phyloP scores from a whole-genome alignment of 176 grass and related monocot genomes.

The Canna indica region DNA sequence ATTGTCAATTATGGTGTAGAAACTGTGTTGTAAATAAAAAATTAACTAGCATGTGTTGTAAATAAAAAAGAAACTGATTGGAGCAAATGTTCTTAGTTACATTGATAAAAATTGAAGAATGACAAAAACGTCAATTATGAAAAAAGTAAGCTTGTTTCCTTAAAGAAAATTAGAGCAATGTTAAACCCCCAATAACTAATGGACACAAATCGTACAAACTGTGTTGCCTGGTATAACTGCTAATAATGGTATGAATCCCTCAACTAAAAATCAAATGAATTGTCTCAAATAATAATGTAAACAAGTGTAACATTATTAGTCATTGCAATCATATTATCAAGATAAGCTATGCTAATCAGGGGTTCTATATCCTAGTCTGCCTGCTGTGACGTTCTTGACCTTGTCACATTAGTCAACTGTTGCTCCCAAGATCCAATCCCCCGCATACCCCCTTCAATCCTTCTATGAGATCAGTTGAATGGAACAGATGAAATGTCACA shows the following conservation, averaged over 20 bases:
- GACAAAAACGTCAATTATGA: neutral
- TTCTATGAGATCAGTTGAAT: neutral
- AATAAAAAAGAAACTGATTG: neutral
- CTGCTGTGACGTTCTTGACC: neutral
- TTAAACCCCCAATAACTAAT: too few species aligned
- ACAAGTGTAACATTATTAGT: neutral
- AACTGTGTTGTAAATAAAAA: neutral
- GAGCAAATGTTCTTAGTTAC: neutral
- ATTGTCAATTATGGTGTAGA: too few species aligned
- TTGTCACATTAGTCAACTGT: neutral
- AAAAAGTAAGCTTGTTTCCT: neutral
- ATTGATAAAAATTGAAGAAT: neutral
- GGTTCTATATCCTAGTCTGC: neutral
- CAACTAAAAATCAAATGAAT: neutral
- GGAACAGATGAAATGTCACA: neutral
- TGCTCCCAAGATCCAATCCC: neutral
- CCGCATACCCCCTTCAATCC: neutral
- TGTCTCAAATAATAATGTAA: constrained; percentile 1
- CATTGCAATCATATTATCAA: neutral
- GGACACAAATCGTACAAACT: neutral
- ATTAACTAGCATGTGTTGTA: neutral
- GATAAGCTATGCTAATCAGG: neutral
- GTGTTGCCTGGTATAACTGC: neutral
- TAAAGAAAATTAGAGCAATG: neutral
- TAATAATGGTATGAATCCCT: neutral